Evolutionary conservation across 73 alveolate species (phyloP).

Genomic region (Paraurostyla sp.): DNA sequence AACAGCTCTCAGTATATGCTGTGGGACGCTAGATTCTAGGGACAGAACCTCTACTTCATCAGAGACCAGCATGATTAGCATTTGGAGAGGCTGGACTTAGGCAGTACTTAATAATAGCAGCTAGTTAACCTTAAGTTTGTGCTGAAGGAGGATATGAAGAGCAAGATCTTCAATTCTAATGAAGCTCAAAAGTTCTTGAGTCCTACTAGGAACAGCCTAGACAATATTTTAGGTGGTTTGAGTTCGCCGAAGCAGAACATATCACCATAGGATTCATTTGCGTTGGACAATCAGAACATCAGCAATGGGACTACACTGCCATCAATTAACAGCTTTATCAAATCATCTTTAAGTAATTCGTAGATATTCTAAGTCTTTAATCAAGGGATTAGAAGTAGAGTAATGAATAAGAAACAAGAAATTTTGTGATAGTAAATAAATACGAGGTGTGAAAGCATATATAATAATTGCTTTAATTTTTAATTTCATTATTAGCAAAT

Average conservation of each 20-base stretch:
- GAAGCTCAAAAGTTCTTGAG: not conserved
- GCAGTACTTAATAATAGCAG: not conserved
- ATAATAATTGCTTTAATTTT: too few species aligned
- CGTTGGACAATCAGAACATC: not conserved
- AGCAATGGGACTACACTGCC: slow-evolving; percentile 3
- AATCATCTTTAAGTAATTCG: too few species aligned
- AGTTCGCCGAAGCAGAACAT: not conserved
- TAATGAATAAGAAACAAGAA: too few species aligned
- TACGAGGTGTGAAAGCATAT: too few species aligned
- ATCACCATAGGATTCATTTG: not conserved
- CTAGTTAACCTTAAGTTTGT: not conserved
- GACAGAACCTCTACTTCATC: not conserved
- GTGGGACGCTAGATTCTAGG: too few species aligned
- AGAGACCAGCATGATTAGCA: not conserved
- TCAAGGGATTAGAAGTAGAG: too few species aligned
- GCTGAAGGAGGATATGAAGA: not conserved
- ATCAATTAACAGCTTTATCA: not conserved
- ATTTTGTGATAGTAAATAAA: too few species aligned
- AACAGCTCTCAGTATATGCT: too few species aligned
- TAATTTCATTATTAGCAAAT: too few species aligned
- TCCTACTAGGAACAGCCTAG: not conserved
- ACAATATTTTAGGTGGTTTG: not conserved
- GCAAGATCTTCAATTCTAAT: not conserved
- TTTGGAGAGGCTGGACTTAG: not conserved
- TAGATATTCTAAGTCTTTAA: too few species aligned